Evolutionary conservation across 2,329 filamentous ascomycete genomes (phyloP).

Genomic region (Aphanoascus verrucosus): DNA sequence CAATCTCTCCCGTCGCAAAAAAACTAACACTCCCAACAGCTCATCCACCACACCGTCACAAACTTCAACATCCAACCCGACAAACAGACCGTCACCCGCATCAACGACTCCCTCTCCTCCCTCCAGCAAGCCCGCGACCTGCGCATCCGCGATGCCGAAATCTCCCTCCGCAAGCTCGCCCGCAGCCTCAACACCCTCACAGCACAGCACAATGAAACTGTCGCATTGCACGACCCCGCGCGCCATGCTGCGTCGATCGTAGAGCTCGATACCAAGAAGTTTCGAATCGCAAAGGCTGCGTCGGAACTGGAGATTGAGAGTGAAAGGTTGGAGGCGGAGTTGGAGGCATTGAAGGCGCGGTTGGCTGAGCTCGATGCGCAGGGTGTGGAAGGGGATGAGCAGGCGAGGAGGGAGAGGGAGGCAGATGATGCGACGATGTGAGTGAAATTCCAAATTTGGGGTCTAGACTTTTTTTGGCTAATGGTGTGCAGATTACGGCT

Average conservation of each 20-base stretch:
- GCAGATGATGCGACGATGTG: constrained; percentile 41
- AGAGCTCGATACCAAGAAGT: constrained; percentile 83
- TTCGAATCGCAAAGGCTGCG: constrained; percentile 83
- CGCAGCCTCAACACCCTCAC: constrained; percentile 65
- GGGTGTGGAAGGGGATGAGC: constrained; percentile 63
- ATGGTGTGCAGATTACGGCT: constrained; percentile 53
- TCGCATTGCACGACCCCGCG: constrained; percentile 62
- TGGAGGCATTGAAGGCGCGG: constrained; percentile 61
- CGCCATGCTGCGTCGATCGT: constrained; percentile 77
- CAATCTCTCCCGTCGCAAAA: background rate
- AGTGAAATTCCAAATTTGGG: constrained; percentile 12
- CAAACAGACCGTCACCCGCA: constrained; percentile 69
- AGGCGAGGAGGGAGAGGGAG: constrained; percentile 42
- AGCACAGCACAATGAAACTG: constrained; percentile 65
- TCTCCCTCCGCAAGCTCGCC: constrained; percentile 58
- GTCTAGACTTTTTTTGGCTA: background rate
- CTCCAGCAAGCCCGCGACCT: constrained; percentile 76
- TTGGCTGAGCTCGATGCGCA: constrained; percentile 77
- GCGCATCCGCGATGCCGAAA: constrained; percentile 60
- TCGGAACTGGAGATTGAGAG: constrained; percentile 85
- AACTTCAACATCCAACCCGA: constrained; percentile 95
- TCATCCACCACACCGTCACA: constrained; percentile 80
- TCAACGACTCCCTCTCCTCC: constrained; percentile 70
- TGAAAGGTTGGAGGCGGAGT: constrained; percentile 73
- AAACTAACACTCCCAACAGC: constrained; percentile 39